These are phyloP conservation scores for Beauveria sp. DNA, from an alignment of 2,329 filamentous ascomycete genomes.

Conservation along the genomic window DNA sequence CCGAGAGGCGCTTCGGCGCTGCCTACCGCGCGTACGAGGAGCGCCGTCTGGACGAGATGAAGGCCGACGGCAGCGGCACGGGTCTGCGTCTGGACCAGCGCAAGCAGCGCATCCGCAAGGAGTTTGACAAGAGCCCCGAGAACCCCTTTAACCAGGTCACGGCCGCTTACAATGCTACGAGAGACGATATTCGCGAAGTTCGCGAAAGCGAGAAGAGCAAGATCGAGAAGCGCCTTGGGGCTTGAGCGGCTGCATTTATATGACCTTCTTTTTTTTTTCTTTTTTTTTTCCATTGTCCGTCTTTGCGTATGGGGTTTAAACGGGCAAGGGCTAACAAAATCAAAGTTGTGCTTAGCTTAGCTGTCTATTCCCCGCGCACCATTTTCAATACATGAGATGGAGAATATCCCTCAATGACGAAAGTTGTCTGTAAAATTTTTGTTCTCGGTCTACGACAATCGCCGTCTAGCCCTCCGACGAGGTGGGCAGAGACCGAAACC, in stretches of 20 bases:
- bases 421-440: neutral
- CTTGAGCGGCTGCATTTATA: conserved; percentile 14
- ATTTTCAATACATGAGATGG: neutral
- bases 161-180: conserved; percentile 67
- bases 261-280: neutral
- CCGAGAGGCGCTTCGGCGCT: conserved; percentile 79
- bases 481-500: no score
- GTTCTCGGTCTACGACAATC: conserved; percentile 8
- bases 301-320: neutral
- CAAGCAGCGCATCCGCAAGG: conserved; percentile 75
- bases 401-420: neutral
- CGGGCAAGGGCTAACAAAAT: neutral
- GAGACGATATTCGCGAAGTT: conserved; percentile 65
- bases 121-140: conserved; percentile 90
- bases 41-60: conserved; percentile 74
- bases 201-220: conserved; percentile 60
- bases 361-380: neutral
- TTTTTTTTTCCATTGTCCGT: no score
- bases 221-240: conserved; percentile 62
- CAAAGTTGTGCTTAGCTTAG: neutral
- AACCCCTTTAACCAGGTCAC: conserved; percentile 90
- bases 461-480: conserved; percentile 1
- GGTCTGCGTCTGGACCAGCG: conserved; percentile 77
- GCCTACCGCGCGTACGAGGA: conserved; percentile 80
- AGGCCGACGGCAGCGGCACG: conserved; percentile 62